These are phyloP conservation scores for Artemisia annua DNA, from an alignment of 129 eudicot species.

Conservation along the genomic window DNA sequence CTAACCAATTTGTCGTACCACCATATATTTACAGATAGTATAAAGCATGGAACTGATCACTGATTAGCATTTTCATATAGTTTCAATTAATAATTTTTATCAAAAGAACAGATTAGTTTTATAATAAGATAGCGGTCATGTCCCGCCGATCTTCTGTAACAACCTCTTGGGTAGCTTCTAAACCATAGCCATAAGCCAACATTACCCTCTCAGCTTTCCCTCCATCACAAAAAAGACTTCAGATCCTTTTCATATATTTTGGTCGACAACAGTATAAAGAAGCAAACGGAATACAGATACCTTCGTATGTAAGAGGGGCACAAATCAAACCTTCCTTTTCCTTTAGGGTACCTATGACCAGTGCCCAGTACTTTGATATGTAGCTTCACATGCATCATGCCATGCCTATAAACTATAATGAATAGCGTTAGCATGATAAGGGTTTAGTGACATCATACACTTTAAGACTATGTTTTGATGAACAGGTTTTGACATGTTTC, in stretches of 20 bases:
- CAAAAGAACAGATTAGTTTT: too few species aligned
- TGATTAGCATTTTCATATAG: too few species aligned
- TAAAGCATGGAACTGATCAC: too few species aligned
- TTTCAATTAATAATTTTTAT: too few species aligned
- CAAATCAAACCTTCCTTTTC: constrained; percentile 72
- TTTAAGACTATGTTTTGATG: constrained; percentile 9
- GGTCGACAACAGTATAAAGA: too few species aligned
- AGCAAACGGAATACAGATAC: too few species aligned
- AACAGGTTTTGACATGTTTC: too few species aligned
- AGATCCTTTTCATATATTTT: too few species aligned
- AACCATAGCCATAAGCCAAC: constrained; percentile 56
- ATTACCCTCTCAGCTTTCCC: constrained; percentile 81
- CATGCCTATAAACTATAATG: constrained; percentile 45
- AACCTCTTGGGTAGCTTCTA: constrained; percentile 76
- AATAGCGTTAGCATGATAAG: constrained; percentile 2
- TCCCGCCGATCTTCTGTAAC: too few species aligned
- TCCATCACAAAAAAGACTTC: constrained; percentile 27
- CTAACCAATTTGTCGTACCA: too few species aligned
- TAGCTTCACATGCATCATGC: constrained; percentile 56
- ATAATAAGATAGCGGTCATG: too few species aligned
- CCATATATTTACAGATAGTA: too few species aligned
- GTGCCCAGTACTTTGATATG: constrained; percentile 80
- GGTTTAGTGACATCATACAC: not conserved
- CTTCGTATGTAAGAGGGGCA: constrained; percentile 68
- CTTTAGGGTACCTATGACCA: constrained; percentile 82